Percentiles rank a stretch among this genome's conserved stretches.
Conservation (phyloP, 1,139 yeast species). For the Taphrina wiesneri region DNA sequence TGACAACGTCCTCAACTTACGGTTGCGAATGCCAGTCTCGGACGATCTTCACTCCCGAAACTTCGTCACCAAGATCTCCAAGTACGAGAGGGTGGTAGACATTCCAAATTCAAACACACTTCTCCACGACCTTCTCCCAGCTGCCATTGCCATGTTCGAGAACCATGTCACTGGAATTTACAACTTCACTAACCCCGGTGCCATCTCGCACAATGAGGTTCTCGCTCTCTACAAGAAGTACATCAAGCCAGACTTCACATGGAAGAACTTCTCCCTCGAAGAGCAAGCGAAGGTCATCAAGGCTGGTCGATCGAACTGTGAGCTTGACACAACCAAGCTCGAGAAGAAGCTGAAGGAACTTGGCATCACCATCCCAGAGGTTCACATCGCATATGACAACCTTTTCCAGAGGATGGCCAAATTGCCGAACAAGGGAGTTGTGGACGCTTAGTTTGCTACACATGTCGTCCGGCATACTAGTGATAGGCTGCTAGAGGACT, state of each 20-base stretch:
- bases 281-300: constrained; percentile 35
- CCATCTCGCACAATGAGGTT: constrained; percentile 32
- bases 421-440: constrained; percentile 1
- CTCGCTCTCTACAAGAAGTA: constrained; percentile 32
- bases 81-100: constrained; percentile 32
- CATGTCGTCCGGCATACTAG: too few relatives aligned
- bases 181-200: constrained; percentile 35
- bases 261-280: constrained; percentile 34
- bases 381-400: constrained; percentile 26
- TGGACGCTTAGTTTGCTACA: too few relatives aligned
- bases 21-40: constrained; percentile 33
- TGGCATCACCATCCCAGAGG: constrained; percentile 23
- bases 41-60: constrained; percentile 32
- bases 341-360: constrained; percentile 50
- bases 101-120: constrained; percentile 33
- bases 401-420: constrained; percentile 29
- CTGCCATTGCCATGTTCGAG: constrained; percentile 20
- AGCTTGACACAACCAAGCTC: constrained; percentile 42
- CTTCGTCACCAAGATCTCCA: constrained; percentile 33
- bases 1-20: constrained; percentile 32
- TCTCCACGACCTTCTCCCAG: constrained; percentile 31
- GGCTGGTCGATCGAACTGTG: constrained; percentile 35
- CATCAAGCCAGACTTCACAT: constrained; percentile 32
- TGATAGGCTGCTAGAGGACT: too few relatives aligned
- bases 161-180: constrained; percentile 29